These are phyloP conservation scores for Chenopodium album DNA, from an alignment of 148 eudicot species.

Conservation along the genomic window DNA sequence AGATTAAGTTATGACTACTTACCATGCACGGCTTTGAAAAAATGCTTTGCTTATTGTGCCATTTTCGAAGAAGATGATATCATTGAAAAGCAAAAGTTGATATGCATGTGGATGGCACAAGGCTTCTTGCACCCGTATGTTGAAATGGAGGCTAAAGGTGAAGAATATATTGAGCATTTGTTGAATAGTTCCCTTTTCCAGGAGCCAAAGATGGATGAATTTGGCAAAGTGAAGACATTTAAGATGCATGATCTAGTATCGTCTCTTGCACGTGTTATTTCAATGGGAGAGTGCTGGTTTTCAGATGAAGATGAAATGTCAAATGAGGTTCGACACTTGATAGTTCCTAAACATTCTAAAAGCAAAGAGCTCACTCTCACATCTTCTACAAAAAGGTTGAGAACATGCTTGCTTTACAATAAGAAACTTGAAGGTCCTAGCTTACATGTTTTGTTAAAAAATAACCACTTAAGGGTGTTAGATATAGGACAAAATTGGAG, in stretches of 20 bases:
- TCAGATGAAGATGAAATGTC: too few species aligned
- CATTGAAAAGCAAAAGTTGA: slow-evolving; percentile 1
- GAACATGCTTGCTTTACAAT: too few species aligned
- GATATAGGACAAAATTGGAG: not conserved
- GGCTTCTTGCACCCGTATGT: slow-evolving; percentile 19
- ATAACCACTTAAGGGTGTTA: not conserved
- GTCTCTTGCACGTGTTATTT: slow-evolving; percentile 16
- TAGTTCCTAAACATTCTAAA: too few species aligned
- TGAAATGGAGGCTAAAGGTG: slow-evolving; percentile 9
- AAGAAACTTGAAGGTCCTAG: too few species aligned
- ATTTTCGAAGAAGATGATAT: slow-evolving; percentile 13
- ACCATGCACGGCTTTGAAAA: slow-evolving; percentile 6
- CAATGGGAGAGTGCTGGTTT: not conserved
- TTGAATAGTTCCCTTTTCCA: slow-evolving; percentile 17
- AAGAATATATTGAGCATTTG: not conserved
- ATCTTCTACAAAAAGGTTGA: not conserved
- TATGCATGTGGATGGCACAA: slow-evolving; percentile 16
- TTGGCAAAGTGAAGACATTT: slow-evolving; percentile 13
- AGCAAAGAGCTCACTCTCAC: not conserved
- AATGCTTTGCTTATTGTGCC: slow-evolving; percentile 20
- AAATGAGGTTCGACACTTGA: not conserved
- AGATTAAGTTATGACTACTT: slow-evolving; percentile 9
- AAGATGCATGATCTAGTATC: slow-evolving; percentile 18
- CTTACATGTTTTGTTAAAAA: too few species aligned
- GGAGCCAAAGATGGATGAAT: not conserved